phyloP scores from a whole-genome alignment of 495 filamentous ascomycete genomes.

The Letharia lupina region DNA sequence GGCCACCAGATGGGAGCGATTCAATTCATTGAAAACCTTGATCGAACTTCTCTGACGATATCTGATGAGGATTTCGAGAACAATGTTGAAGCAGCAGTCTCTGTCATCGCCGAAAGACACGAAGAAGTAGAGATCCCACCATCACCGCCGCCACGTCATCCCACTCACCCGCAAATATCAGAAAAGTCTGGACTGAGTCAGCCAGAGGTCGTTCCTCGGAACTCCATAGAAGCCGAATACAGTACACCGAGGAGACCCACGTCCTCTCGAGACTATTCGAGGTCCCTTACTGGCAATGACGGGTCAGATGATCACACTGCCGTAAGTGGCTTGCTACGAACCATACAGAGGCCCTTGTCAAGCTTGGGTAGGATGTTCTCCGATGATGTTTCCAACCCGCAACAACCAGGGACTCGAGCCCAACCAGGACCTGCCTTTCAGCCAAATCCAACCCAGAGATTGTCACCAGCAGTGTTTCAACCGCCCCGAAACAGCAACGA shows the following conservation, averaged over 20 bases:
- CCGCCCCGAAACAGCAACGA: constrained; percentile 41
- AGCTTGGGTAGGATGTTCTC: constrained; percentile 97
- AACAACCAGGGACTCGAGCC: constrained; percentile 12
- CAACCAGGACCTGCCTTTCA: constrained; percentile 37
- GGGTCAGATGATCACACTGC: constrained; percentile 61
- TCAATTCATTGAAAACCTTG: constrained; percentile 93
- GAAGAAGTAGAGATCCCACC: constrained; percentile 41
- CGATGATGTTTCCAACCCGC: constrained; percentile 52
- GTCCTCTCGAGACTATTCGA: constrained; percentile 30
- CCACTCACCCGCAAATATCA: constrained; percentile 34
- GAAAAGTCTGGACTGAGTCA: constrained; percentile 55
- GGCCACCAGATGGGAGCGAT: constrained; percentile 73
- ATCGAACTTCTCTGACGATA: constrained; percentile 87
- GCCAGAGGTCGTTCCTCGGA: constrained; percentile 46
- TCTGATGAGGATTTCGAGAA: constrained; percentile 90
- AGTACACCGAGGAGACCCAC: constrained; percentile 39
- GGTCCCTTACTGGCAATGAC: constrained; percentile 44
- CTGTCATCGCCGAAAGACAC: constrained; percentile 88
- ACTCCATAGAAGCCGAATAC: constrained; percentile 49
- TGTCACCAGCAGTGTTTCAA: constrained; percentile 49
- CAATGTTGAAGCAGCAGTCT: constrained; percentile 91
- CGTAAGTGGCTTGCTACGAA: constrained; percentile 76
- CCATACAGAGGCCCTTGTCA: constrained; percentile 84
- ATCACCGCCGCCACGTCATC: constrained; percentile 30
- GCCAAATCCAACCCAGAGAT: constrained; percentile 51